These are phyloP conservation scores for Pseudogymnoascus sp. DNA, from an alignment of 2,329 filamentous ascomycete species.

Conservation along the genomic window DNA sequence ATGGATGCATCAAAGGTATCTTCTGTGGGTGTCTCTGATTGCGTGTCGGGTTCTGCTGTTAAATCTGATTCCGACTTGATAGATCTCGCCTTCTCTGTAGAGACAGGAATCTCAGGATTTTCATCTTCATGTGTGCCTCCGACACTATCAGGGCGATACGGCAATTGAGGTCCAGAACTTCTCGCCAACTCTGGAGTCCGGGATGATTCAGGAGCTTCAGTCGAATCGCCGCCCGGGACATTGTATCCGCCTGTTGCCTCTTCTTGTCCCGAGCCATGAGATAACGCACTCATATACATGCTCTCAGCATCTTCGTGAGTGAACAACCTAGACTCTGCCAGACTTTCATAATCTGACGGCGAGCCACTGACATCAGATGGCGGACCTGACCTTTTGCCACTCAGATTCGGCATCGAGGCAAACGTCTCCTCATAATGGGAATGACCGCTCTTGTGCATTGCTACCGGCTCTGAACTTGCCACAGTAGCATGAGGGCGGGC, in stretches of 20 bases:
- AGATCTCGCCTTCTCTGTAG: neutral
- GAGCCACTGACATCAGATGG: constrained; percentile 6
- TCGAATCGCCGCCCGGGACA: neutral
- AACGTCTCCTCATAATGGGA: neutral
- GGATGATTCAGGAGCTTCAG: neutral
- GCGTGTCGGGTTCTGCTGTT: constrained; percentile 10
- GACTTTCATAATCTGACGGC: constrained; percentile 34
- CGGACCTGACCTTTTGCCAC: neutral
- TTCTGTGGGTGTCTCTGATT: neutral
- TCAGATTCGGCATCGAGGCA: neutral
- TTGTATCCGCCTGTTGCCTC: constrained; percentile 10
- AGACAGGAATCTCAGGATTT: neutral
- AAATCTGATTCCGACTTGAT: neutral
- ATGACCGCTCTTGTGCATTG: neutral
- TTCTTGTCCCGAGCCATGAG: constrained; percentile 26
- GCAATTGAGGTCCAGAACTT: neutral
- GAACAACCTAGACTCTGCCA: constrained; percentile 60
- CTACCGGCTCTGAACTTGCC: neutral
- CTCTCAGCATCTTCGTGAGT: constrained; percentile 76
- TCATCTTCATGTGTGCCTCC: neutral
- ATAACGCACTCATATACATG: constrained; percentile 75
- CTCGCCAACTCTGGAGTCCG: neutral
- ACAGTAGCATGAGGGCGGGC: neutral
- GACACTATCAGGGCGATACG: neutral
- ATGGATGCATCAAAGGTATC: neutral